A percentile compares a stretch with the other conserved stretches of the same genome.
Conservation (phyloP, 2,329 filamentous ascomycete genomes). For the Alternaria burnsii region DNA sequence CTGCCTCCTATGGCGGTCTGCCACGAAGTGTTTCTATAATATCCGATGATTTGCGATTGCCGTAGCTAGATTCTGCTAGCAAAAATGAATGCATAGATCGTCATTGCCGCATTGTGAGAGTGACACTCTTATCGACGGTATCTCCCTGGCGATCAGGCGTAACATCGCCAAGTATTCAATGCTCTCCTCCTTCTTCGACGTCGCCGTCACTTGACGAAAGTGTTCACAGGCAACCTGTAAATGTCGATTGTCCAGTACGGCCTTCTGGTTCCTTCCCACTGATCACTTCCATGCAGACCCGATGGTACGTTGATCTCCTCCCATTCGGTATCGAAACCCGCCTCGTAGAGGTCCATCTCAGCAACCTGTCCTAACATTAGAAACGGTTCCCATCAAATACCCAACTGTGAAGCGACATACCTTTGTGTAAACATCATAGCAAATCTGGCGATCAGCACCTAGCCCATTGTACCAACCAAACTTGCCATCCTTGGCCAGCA, state of each 20-base stretch:
- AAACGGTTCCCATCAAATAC: background rate
- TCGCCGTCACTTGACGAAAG: conserved; percentile 39
- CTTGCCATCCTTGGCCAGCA: conserved; percentile 44
- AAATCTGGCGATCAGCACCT: conserved; percentile 51
- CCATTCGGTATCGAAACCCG: conserved; percentile 48
- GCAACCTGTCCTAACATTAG: conserved; percentile 37
- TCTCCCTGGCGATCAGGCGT: background rate
- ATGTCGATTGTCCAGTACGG: conserved; percentile 52
- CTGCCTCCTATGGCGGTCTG: background rate
- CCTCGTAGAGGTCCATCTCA: conserved; percentile 49
- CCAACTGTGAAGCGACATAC: conserved; percentile 20
- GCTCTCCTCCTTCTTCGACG: too few relatives aligned
- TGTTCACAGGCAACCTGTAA: conserved; percentile 48
- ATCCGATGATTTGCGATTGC: background rate
- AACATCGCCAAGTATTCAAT: background rate
- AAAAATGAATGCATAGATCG: background rate
- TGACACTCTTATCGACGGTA: background rate
- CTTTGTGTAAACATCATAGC: conserved; percentile 52
- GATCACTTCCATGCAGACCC: conserved; percentile 45
- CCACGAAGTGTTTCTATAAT: background rate
- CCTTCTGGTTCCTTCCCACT: conserved; percentile 47
- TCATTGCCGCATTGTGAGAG: too few relatives aligned
- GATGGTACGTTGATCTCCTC: conserved; percentile 47
- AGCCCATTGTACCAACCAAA: conserved; percentile 52
- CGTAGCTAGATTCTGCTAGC: background rate